phyloP scores from a whole-genome alignment of 2,329 filamentous ascomycete genomes.

The Dothideomycetes sp. region DNA sequence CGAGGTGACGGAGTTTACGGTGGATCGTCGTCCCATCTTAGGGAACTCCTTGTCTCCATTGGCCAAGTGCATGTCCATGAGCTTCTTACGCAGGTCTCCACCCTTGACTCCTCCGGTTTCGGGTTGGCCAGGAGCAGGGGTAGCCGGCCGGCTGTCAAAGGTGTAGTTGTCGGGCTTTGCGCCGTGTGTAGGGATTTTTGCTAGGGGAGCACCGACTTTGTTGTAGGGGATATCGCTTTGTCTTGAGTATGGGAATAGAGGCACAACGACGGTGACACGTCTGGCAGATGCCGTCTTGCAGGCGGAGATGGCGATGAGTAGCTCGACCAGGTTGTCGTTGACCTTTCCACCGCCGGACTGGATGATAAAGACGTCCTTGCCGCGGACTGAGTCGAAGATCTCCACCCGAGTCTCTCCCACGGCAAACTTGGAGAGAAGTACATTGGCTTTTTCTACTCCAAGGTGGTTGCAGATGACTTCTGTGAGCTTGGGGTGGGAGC shows the following conservation, averaged over 20 bases:
- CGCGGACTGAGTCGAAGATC: constrained; percentile 90
- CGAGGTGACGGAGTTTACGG: constrained; percentile 19
- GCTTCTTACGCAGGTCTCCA: constrained; percentile 59
- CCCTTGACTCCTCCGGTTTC: constrained; percentile 56
- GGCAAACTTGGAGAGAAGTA: constrained; percentile 83
- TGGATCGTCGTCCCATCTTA: constrained; percentile 11
- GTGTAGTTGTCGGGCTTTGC: constrained; percentile 52
- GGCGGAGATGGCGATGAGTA: constrained; percentile 96
- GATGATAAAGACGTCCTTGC: constrained; percentile 98
- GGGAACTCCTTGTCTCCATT: constrained; percentile 7
- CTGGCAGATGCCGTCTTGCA: constrained; percentile 92
- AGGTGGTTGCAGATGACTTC: constrained; percentile 81
- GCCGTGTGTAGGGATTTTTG: constrained; percentile 49
- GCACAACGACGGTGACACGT: constrained; percentile 85
- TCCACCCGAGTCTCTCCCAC: constrained; percentile 92
- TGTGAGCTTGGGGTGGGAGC: constrained; percentile 80
- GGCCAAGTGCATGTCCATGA: constrained; percentile 54
- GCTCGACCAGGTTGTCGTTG: constrained; percentile 93
- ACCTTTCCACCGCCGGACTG: constrained; percentile 86
- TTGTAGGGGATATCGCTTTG: constrained; percentile 97
- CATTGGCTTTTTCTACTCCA: constrained; percentile 73
- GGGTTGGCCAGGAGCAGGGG: constrained; percentile 62
- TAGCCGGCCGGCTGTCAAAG: constrained; percentile 85
- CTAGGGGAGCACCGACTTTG: constrained; percentile 81
- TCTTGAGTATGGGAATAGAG: constrained; percentile 91